Percentiles rank a stretch among this genome's conserved stretches.
Evolutionary conservation across 768 basidiomycete species (phyloP).

Genomic region (Butyriboletus loyo): DNA sequence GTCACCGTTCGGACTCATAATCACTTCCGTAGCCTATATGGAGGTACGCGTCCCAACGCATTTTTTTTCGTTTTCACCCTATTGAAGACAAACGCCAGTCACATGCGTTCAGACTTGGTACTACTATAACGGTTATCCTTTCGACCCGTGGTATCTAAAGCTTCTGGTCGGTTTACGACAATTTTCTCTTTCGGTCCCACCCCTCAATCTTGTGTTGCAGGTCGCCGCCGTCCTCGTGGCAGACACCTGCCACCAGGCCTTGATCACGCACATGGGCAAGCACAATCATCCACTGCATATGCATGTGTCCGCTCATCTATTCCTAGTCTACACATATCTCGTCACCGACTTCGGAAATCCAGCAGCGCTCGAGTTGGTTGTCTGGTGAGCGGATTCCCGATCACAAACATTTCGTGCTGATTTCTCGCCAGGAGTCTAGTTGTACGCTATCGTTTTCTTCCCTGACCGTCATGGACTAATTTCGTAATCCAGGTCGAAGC

Average conservation of each 20-base stretch:
- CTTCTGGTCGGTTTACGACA: slow-evolving; percentile 37
- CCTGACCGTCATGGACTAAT: background rate
- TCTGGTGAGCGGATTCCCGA: slow-evolving; percentile 39
- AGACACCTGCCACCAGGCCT: slow-evolving; percentile 53
- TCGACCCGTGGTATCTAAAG: slow-evolving; percentile 51
- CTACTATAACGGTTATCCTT: slow-evolving; percentile 49
- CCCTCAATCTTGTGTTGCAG: slow-evolving; percentile 29
- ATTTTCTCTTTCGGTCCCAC: background rate
- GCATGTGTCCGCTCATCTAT: background rate
- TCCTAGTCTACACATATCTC: slow-evolving; percentile 47
- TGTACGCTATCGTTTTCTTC: slow-evolving; percentile 8
- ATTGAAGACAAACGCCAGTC: slow-evolving; percentile 34
- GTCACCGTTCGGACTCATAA: background rate
- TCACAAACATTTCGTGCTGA: background rate
- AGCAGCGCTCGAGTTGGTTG: slow-evolving; percentile 32
- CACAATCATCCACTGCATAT: background rate
- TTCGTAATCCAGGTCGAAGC: slow-evolving; percentile 43
- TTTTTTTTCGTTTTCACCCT: background rate
- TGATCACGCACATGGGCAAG: slow-evolving; percentile 55
- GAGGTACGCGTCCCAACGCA: slow-evolving; percentile 39
- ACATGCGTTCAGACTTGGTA: slow-evolving; percentile 58
- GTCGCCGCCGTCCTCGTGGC: slow-evolving; percentile 51
- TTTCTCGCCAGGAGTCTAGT: slow-evolving; percentile 23
- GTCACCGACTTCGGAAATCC: slow-evolving; percentile 38
- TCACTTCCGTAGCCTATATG: slow-evolving; percentile 42